Evolutionary conservation across 345 rosid species (phyloP), one percentile per base, ranked within the genome.

Genomic region (Populus ilicifolia): DNA sequence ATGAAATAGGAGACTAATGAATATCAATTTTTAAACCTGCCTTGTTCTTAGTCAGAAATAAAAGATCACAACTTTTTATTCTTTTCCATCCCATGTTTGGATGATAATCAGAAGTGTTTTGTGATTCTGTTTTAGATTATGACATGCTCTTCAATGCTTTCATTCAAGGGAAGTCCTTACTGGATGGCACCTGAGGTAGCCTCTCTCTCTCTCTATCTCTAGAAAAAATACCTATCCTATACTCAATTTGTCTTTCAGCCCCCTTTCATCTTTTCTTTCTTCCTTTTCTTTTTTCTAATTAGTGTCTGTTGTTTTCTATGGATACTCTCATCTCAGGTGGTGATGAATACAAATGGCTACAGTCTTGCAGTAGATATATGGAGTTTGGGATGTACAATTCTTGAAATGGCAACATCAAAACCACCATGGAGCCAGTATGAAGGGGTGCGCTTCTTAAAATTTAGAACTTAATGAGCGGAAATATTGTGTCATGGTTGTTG

Each of bases 171-270:
- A 77, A 95, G 99, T 85, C 99, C 99, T 65, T 95, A 90, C 78
- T 95, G 99, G 99, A 95, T 95, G 98, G 99, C 99, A 39, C 99
- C 99, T 20, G 98, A 95, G 99, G 99, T 95, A 87, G 43, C 54
- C 54, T 25, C 46, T 46, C 68, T 50, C 71, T 50, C 62, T 56
- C 0, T 56, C 0, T 56, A 5, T 59, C 29, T 59, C 63, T 2
- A 9, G 14, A 23, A 59, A 56, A 59, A 59, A 10, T 23, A 59
- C 64, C 29, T 59, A 10, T 61, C 14, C 17, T 46, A 27, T 38
- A 1, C 25, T 8, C 68, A 14, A 30, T 21, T 71, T 25, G 11
- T 35, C 11, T 64, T 27, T 17, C 33, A 1, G 18, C 21, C 13
- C 5, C 18, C 20, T 13, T 21, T 5, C 18, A 27, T 44, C 33